phyloP scores from a whole-genome alignment of 352 stramenopile genomes.

The Phytopythium kandeliae region DNA sequence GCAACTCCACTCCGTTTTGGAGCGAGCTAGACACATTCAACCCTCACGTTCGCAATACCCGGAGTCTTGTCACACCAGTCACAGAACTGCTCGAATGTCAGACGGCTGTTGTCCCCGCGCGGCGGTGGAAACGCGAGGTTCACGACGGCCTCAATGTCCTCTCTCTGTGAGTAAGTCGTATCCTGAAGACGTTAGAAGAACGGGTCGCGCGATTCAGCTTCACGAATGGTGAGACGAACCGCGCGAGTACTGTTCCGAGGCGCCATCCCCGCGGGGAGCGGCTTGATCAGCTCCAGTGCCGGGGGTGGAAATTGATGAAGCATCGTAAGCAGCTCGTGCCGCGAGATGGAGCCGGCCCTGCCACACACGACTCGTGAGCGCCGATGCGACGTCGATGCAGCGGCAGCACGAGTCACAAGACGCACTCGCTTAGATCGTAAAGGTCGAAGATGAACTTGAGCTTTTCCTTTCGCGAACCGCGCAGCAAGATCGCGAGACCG shows the following conservation, averaged over 20 bases:
- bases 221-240: slow-evolving; percentile 4
- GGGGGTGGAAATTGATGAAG: slow-evolving; percentile 81
- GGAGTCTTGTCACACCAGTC: slow-evolving; percentile 81
- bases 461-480: slow-evolving; percentile 86
- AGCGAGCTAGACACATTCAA: background rate
- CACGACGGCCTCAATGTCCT: slow-evolving; percentile 81
- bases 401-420: slow-evolving; percentile 1
- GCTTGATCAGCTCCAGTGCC: slow-evolving; percentile 51
- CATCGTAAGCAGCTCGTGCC: slow-evolving; percentile 80
- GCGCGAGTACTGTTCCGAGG: slow-evolving; percentile 6
- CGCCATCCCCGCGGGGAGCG: slow-evolving; percentile 2
- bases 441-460: slow-evolving; percentile 93
- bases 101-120: slow-evolving; percentile 33
- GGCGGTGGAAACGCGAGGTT: slow-evolving; percentile 60
- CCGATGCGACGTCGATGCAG: background rate
- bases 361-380: slow-evolving; percentile 12
- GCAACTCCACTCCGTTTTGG: too few species aligned
- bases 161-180: slow-evolving; percentile 19
- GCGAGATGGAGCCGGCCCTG: slow-evolving; percentile 80
- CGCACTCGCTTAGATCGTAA: slow-evolving; percentile 86
- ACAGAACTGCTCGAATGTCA: slow-evolving; percentile 87
- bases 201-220: background rate
- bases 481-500: slow-evolving; percentile 80
- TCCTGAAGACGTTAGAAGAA: background rate
- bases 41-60: slow-evolving; percentile 58